phyloP scores from a whole-genome alignment of 2,329 filamentous ascomycete species.

The Ophiostoma ulmi region DNA sequence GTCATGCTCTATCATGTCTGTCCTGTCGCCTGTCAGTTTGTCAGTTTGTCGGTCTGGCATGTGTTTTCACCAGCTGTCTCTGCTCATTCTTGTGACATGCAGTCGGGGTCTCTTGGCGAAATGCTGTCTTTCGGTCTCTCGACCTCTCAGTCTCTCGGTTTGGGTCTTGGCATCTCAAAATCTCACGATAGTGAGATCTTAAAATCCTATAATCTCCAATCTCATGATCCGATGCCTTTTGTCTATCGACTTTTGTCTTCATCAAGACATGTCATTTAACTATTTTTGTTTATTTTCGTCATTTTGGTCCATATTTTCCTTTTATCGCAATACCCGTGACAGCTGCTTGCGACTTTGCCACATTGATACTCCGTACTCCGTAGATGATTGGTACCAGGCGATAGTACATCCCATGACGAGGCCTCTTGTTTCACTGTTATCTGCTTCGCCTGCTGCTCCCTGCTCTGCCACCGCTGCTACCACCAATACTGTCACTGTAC shows the following conservation, averaged over 20 bases:
- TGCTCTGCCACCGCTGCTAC: background rate
- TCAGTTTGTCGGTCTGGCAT: too few species aligned
- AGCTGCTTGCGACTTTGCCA: background rate
- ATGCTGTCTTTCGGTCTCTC: background rate
- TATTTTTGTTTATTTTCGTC: background rate
- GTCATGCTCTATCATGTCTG: background rate
- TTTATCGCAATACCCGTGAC: background rate
- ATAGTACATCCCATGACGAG: slow-evolving; percentile 4
- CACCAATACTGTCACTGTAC: background rate
- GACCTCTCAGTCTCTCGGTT: background rate
- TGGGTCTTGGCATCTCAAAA: background rate
- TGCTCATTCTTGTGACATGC: background rate
- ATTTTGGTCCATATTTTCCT: background rate
- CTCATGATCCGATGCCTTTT: background rate
- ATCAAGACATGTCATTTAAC: background rate
- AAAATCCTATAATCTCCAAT: background rate
- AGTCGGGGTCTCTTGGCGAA: background rate
- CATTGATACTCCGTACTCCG: background rate
- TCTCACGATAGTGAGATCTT: background rate
- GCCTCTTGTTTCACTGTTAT: slow-evolving; percentile 9
- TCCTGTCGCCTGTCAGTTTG: background rate
- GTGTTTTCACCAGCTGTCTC: background rate
- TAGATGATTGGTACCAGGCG: background rate
- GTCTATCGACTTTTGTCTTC: background rate
- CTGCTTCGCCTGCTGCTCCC: background rate